Evolutionary conservation across 1,284 basidiomycete genomes (phyloP).

Genomic region (Apiotrichum sp.): DNA sequence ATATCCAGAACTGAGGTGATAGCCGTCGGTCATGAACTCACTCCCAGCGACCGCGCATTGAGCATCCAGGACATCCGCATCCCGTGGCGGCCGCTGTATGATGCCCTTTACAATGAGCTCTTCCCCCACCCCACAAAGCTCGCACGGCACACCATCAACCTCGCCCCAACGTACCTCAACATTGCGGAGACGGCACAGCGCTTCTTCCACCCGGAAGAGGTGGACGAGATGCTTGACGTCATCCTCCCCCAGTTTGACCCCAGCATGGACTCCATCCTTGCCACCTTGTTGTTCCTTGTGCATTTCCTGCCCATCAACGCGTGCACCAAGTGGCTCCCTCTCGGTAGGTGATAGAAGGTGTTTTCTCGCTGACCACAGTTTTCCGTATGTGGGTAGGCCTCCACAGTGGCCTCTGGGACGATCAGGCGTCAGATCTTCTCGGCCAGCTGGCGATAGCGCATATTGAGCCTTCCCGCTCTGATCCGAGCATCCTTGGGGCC

Average conservation of each 20-base stretch:
- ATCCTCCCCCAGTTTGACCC: conserved; percentile 65
- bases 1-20: too few relatives aligned
- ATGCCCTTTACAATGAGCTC: conserved; percentile 70
- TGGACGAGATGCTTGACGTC: conserved; percentile 76
- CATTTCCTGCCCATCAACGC: conserved; percentile 72
- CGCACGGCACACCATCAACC: conserved; percentile 60
- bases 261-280: conserved; percentile 65
- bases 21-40: not conserved
- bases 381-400: conserved; percentile 76
- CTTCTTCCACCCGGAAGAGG: conserved; percentile 85
- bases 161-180: conserved; percentile 61
- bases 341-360: conserved; percentile 45
- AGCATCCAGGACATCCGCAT: conserved; percentile 75
- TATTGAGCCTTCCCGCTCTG: conserved; percentile 63
- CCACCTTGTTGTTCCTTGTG: conserved; percentile 72
- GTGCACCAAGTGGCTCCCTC: conserved; percentile 71
- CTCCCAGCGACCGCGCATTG: conserved; percentile 65
- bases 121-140: conserved; percentile 78
- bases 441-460: conserved; percentile 66
- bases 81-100: conserved; percentile 80
- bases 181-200: conserved; percentile 73
- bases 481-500: conserved; percentile 58
- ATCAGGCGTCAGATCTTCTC: conserved; percentile 65
- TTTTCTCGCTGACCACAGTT: conserved; percentile 38
- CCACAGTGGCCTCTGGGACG: conserved; percentile 77